phyloP scores from a whole-genome alignment of 495 filamentous ascomycete genomes.

The Lasiosphaeria ovina region DNA sequence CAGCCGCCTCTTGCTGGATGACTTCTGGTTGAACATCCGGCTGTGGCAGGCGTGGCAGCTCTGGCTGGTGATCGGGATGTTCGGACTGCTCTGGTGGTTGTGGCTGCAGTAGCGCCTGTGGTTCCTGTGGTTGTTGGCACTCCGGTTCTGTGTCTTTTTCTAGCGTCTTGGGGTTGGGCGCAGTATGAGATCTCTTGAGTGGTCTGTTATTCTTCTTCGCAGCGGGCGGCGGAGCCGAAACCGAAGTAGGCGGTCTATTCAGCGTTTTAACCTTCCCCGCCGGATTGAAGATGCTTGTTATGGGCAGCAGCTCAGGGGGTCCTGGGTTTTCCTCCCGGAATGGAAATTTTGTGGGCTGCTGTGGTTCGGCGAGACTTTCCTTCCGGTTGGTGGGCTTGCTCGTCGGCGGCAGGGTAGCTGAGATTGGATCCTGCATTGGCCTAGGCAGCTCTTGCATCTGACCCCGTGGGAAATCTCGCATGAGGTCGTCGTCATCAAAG shows the following conservation, averaged over 20 bases:
- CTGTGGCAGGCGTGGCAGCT: too few species aligned
- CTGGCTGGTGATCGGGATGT: too few species aligned
- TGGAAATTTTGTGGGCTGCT: slow-evolving; percentile 29
- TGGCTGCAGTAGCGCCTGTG: slow-evolving; percentile 1
- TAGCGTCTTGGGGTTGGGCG: slow-evolving; percentile 18
- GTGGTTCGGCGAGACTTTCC: slow-evolving; percentile 14
- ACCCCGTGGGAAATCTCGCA: slow-evolving; percentile 21
- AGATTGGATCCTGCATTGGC: slow-evolving; percentile 9
- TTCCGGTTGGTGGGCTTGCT: slow-evolving; percentile 18
- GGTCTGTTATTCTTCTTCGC: slow-evolving; percentile 20
- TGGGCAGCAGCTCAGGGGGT: slow-evolving; percentile 44
- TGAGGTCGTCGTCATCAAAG: slow-evolving; percentile 40
- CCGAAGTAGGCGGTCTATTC: slow-evolving; percentile 18
- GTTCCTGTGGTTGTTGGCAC: slow-evolving; percentile 2
- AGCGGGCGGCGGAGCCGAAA: slow-evolving; percentile 10
- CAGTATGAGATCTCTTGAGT: slow-evolving; percentile 29
- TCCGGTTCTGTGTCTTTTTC: slow-evolving; percentile 15
- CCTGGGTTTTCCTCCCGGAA: slow-evolving; percentile 42
- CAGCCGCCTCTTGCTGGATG: background rate
- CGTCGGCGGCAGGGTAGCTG: slow-evolving; percentile 12
- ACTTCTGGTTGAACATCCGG: too few species aligned
- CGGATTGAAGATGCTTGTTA: slow-evolving; percentile 46
- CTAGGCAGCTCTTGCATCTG: slow-evolving; percentile 20
- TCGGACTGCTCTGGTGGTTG: background rate
- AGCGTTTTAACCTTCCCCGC: slow-evolving; percentile 27